Evolutionary conservation across 208 protist species (phyloP), one percentile per base, ranked within the genome.

Genomic region (Crithidia acanthocephali): DNA sequence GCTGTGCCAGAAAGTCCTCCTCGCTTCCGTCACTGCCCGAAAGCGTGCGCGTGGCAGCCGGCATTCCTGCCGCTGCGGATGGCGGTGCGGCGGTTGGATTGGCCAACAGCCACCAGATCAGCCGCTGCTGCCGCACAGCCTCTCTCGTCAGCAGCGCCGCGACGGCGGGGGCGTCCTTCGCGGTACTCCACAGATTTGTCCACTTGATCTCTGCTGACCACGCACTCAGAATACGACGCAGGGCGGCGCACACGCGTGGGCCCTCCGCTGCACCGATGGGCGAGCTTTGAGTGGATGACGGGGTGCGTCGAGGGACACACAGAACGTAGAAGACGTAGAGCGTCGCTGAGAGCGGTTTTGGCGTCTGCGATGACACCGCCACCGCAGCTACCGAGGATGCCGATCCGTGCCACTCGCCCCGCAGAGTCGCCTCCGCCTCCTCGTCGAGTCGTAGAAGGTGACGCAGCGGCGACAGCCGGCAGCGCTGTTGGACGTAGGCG

Each of bases 301-400:
- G 25, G 42, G 42, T 52, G 23, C 9, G 50, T 6, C 44, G 44
- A 2, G 11, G 3, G 9, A 62, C 6, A 25, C 23, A 55, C 0
- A 72, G 55, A 2, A 63, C 44, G 32, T 63, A 45, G 42, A 53
- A 56, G n/a, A 44, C 66, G 44, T 37, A 63, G 53, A 72, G 25
- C 2, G 27, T 33, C 11, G 47, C 42, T 18, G 55, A 72, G 18
- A 72, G 53, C n/a, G 55, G 56, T 27, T 11, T 0, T 20, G n/a
- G 20, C 48, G 37, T 42, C 16, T n/a, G n/a, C n/a, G n/a, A n/a
- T n/a, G n/a, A n/a, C n/a, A n/a, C n/a, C n/a, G n/a, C n/a, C n/a
- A n/a, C n/a, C n/a, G n/a, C n/a, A n/a, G n/a, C n/a, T n/a, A n/a
- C n/a, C n/a, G n/a, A n/a, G n/a, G n/a, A n/a, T n/a, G n/a, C n/a